phyloP scores from a whole-genome alignment of 805 yeast genomes.

The Yarrowia sp. region DNA sequence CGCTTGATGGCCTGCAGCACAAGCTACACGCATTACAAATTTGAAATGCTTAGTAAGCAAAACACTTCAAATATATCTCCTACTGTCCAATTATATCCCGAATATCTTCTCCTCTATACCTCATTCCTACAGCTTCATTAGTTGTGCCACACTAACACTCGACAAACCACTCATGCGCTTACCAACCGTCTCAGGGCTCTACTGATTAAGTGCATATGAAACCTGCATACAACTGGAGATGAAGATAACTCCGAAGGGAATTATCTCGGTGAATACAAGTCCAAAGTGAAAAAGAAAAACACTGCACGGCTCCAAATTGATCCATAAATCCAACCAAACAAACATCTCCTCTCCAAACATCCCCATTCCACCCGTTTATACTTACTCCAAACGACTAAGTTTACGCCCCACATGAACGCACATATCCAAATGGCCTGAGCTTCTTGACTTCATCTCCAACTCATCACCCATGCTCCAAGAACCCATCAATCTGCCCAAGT shows the following conservation, averaged over 20 bases:
- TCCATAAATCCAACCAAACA: not conserved
- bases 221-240: not conserved
- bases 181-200: not conserved
- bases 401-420: not conserved
- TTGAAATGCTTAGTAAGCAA: too few relatives aligned
- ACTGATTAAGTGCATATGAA: conserved; percentile 10
- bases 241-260: not conserved
- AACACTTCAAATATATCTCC: too few relatives aligned
- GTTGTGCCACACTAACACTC: too few relatives aligned
- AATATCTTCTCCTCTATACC: too few relatives aligned
- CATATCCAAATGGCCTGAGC: conserved; percentile 8
- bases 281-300: not conserved
- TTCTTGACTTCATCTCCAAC: not conserved
- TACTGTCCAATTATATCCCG: too few relatives aligned
- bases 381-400: not conserved
- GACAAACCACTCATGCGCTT: too few relatives aligned
- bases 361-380: not conserved
- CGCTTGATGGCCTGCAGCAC: too few relatives aligned
- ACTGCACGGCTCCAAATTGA: not conserved
- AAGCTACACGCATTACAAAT: too few relatives aligned
- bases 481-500: conserved; percentile 74
- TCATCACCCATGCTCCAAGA: conserved; percentile 47
- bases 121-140: too few relatives aligned
- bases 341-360: not conserved
- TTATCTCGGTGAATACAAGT: not conserved